Base-by-base conservation (phyloP, 2,329 filamentous ascomycete species). In the Pestalotiopsis sp. region DNA sequence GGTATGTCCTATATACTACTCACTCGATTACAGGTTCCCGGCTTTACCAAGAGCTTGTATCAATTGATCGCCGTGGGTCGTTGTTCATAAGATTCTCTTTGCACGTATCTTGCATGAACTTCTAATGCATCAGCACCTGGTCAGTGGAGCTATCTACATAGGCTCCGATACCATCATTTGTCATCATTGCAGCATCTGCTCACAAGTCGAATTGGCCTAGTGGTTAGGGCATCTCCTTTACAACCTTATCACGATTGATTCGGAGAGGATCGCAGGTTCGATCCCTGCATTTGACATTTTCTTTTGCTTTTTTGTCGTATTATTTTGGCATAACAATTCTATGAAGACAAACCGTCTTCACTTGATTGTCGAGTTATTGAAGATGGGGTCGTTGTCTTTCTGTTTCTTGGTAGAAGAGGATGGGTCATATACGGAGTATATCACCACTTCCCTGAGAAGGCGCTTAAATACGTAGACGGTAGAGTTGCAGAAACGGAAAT, bases 211-310 rank as follows among this genome's bases (percentile, higher is more conserved):
- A 76, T 74, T 80, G 76, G 80, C 76, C 76, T 76, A 81, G 80
- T 73, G 80, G 80, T 80, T 76, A 80, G 76, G 76, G 77, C 77
- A 76, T 79, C 73, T 79, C 78, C 75, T 77, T 81, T 81, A 81
- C 80, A 81, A 52, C 36, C n/a, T 64, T n/a, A 20, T 17, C 39
- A n/a, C 45, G 20, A 64, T 58, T 71, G 67, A 65, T 69, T 64
- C 80, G 76, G 79, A 79, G 74, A 79, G 77, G 80, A 78, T 81
- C 80, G 78, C 79, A 81, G 80, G 80, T 82, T 82, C 80, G 80
- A 82, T 77, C 79, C 81, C 81, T 81, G 79, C 79, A 76, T 76
- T 79, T 78, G 79, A 79, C 80, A 81, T 41, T 69, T 23, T 55
- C 67, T 70, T 23, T 65, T 59, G 57, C 12, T 9, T 4, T 62